Evolutionary conservation across 2,329 filamentous ascomycete species (phyloP).

Genomic region (Xylaria sp.): DNA sequence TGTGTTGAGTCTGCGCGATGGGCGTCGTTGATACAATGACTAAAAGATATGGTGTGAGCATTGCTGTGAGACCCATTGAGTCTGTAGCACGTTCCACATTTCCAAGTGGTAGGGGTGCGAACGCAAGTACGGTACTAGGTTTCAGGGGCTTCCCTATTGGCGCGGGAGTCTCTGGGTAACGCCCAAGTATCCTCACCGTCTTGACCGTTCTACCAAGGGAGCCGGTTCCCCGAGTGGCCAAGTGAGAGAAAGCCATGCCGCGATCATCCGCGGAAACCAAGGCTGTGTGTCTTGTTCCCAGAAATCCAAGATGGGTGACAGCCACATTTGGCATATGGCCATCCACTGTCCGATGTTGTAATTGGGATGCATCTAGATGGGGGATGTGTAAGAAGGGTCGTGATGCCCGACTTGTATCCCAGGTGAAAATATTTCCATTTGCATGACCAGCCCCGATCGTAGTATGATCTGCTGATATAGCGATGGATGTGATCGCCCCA

Average conservation of each 20-base stretch:
- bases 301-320: slow-evolving; percentile 90
- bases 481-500: slow-evolving; percentile 83
- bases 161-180: slow-evolving; percentile 78
- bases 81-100: slow-evolving; percentile 92
- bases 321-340: slow-evolving; percentile 81
- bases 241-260: slow-evolving; percentile 98
- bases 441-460: slow-evolving; percentile 90
- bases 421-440: slow-evolving; percentile 92
- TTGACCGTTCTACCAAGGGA: slow-evolving; percentile 84
- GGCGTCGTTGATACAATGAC: slow-evolving; percentile 98
- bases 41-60: slow-evolving; percentile 92
- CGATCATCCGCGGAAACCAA: slow-evolving; percentile 92
- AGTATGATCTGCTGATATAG: slow-evolving; percentile 91
- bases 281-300: slow-evolving; percentile 91
- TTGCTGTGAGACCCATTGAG: slow-evolving; percentile 85
- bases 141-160: slow-evolving; percentile 72
- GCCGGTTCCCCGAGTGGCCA: slow-evolving; percentile 89
- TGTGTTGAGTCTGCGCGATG: slow-evolving; percentile 94
- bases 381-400: slow-evolving; percentile 88
- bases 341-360: slow-evolving; percentile 72
- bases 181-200: slow-evolving; percentile 86
- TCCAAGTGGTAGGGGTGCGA: slow-evolving; percentile 88
- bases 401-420: slow-evolving; percentile 85
- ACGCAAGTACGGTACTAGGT: slow-evolving; percentile 92
- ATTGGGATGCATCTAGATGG: slow-evolving; percentile 70